Conservation (phyloP, 139 green algal species). For the Auxenochlorella protothecoides region DNA sequence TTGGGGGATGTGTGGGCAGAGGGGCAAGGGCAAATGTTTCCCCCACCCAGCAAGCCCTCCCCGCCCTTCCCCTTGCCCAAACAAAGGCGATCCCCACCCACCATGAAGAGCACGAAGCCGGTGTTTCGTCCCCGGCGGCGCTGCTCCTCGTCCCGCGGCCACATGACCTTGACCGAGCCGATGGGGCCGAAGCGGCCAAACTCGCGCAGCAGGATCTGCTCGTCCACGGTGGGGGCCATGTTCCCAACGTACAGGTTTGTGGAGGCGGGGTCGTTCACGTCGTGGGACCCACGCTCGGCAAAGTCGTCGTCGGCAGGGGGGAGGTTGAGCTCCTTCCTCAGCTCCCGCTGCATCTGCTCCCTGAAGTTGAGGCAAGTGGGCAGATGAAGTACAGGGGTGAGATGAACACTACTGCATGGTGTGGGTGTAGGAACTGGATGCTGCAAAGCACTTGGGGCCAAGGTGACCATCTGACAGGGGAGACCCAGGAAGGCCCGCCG, state of each 20-base stretch:
- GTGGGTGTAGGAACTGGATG: no score
- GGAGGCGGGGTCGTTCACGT: constrained; percentile 64
- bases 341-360: constrained; percentile 72
- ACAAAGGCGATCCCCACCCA: constrained; percentile 13
- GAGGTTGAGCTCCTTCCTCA: constrained; percentile 26
- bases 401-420: neutral
- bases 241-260: constrained; percentile 94
- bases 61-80: neutral
- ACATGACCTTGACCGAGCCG: constrained; percentile 95
- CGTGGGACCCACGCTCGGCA: constrained; percentile 21
- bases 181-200: constrained; percentile 87
- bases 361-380: constrained; percentile 22
- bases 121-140: constrained; percentile 69
- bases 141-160: constrained; percentile 91
- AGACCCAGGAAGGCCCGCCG: no score
- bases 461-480: no score
- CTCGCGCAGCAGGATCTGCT: constrained; percentile 67
- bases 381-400: neutral
- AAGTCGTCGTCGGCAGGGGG: constrained; percentile 3
- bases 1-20: no score
- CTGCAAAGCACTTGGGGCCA: no score
- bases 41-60: no score
- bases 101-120: constrained; percentile 97
- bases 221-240: constrained; percentile 71
- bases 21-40: no score